A percentile compares a stretch with the other conserved stretches of the same genome.
Conservation (phyloP, 352 stramenopile species). For the Porosira glacialis region DNA sequence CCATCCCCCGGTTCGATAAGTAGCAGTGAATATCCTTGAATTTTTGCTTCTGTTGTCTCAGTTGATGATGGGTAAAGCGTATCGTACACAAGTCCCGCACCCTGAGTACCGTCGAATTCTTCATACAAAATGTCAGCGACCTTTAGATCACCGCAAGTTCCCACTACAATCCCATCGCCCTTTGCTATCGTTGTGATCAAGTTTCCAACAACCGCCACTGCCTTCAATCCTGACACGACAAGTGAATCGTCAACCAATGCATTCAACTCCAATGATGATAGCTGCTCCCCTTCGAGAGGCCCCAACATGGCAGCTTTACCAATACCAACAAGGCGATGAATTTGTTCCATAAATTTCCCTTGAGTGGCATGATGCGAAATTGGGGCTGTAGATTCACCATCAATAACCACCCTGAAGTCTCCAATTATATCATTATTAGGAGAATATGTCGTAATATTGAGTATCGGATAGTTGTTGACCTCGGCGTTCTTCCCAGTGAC, state of each 20-base stretch:
- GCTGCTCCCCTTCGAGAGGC: constrained; percentile 17
- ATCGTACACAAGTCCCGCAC: constrained; percentile 41
- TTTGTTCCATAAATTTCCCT: constrained; percentile 61
- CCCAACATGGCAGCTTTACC: constrained; percentile 71
- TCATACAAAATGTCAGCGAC: constrained; percentile 28
- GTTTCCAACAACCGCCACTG: constrained; percentile 40
- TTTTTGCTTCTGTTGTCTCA: constrained; percentile 29
- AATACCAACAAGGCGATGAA: constrained; percentile 74
- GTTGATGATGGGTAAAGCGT: constrained; percentile 29
- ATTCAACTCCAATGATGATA: constrained; percentile 25
- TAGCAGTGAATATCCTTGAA: constrained; percentile 39
- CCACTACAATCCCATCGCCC: constrained; percentile 33
- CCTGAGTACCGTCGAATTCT: constrained; percentile 27
- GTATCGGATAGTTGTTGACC: constrained; percentile 70
- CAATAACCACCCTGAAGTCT: constrained; percentile 72
- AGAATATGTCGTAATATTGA: constrained; percentile 64
- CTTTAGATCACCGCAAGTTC: constrained; percentile 35
- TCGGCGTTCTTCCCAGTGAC: constrained; percentile 69
- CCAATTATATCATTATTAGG: constrained; percentile 56
- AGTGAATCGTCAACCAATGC: constrained; percentile 50
- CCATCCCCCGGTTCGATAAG: constrained; percentile 19
- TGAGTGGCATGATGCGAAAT: constrained; percentile 69
- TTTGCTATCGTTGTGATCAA: constrained; percentile 34
- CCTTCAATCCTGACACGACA: constrained; percentile 24
- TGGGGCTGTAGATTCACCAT: constrained; percentile 67